phyloP scores from a whole-genome alignment of 2,329 filamentous ascomycete species.

The Scedosporium apiospermum region DNA sequence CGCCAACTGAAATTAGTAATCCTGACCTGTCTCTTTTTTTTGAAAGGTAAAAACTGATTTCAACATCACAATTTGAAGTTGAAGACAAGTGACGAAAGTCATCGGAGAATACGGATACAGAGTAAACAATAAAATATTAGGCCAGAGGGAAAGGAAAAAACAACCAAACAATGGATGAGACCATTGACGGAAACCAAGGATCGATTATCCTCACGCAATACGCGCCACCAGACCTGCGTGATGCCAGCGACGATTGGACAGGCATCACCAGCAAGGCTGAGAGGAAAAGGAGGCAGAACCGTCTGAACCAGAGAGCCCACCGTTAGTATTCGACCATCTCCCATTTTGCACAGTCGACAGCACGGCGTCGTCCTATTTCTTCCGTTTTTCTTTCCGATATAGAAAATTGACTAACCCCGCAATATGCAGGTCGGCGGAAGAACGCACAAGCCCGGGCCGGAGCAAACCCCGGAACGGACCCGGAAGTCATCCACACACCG shows the following conservation, averaged over 20 bases:
- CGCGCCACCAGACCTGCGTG: background rate
- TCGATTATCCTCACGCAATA: background rate
- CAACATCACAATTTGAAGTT: background rate
- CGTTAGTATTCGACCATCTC: slow-evolving; percentile 13
- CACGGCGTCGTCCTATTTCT: background rate
- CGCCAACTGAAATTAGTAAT: too few relatives aligned
- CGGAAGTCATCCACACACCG: background rate
- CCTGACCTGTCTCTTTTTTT: too few relatives aligned
- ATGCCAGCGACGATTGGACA: slow-evolving; percentile 21
- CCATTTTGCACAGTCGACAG: background rate
- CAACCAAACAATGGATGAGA: background rate
- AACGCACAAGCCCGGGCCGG: background rate
- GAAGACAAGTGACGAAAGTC: background rate
- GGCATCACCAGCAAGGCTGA: slow-evolving; percentile 18
- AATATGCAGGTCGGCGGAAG: background rate
- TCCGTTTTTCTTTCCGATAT: background rate
- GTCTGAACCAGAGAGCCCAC: slow-evolving; percentile 16
- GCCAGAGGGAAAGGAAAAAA: background rate
- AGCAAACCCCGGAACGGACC: background rate
- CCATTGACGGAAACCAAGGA: background rate
- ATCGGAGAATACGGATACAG: background rate
- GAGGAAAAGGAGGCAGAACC: slow-evolving; percentile 17
- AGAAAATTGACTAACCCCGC: background rate
- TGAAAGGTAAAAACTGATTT: too few relatives aligned
- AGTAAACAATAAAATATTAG: background rate